Base-by-base conservation (phyloP, 345 rosid genomes). In the Lepidium sativum region DNA sequence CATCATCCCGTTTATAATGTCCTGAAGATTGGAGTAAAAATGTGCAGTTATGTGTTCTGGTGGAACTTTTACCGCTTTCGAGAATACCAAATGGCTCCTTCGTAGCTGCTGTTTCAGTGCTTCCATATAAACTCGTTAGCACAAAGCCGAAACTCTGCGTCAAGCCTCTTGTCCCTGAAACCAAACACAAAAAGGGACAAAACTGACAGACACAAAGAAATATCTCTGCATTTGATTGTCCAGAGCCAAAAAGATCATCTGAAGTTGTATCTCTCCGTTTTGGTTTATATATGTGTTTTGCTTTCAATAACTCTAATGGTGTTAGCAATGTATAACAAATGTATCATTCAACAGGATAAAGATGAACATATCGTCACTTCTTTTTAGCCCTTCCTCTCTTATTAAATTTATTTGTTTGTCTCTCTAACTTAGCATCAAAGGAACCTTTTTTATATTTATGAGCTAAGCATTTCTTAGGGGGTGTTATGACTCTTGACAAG, bases 91-190 rank as follows among this genome's bases (percentile, higher is more conserved):
- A 55, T 25, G 81, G 84, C 14, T 84, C 87, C 43, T 64, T 73
- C 15, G 79, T 84, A 41, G 88, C 86, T 20, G 97, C 87, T 18
- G 92, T 92, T 14, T 86, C 95, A 9, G 88, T 80, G 45, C 90
- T 92, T 70, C 90, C 96, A 0, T 83, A 61, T 64, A 81, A 72
- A 53, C 88, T 86, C 12, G 82, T 86, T 38, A 83, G 80, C 38
- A 77, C 90, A n/a, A 92, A 92, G 79, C 97, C 95, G n/a, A 78
- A 85, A 33, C 90, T 92, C 54, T 80, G 84, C 80, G 75, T 89
- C 59, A 92, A 80, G 85, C 78, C 96, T 35, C 70, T 92, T 60
- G 82, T 68, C 45, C 54, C 82, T 15, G 75, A 80, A 61, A 67
- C 75, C 63, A 80, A 78, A 60, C 79, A 49, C 31, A 83, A 53